phyloP scores from a whole-genome alignment of 176 grass and related monocot species.

The Eragrostis curvula region DNA sequence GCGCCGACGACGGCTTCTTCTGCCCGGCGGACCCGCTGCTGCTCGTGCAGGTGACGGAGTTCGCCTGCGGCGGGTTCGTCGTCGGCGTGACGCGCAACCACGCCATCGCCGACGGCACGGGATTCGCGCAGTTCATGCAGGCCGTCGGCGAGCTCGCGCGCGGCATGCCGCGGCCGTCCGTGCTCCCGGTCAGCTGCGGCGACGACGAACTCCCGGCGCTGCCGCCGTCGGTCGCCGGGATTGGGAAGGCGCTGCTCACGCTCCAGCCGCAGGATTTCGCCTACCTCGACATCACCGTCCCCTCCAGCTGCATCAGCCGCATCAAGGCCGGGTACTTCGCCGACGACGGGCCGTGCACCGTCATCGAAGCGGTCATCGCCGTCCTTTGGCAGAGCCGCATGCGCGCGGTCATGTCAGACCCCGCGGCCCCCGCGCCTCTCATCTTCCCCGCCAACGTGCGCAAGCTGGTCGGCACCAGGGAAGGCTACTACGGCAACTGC shows the following conservation, averaged over 20 bases:
- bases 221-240: slow-evolving; percentile 1
- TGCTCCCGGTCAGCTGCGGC: no score
- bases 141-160: no score
- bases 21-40: not conserved
- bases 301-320: not conserved
- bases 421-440: not conserved
- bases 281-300: slow-evolving; percentile 25
- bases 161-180: no score
- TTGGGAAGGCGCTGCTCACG: not conserved
- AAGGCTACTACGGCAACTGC: no score
- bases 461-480: no score
- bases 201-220: slow-evolving; percentile 17
- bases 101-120: no score
- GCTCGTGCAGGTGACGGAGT: slow-evolving; percentile 22
- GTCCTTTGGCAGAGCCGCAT: slow-evolving; percentile 29
- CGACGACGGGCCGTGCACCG: not conserved
- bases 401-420: slow-evolving; percentile 1
- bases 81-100: no score
- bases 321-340: slow-evolving; percentile 11
- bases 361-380: slow-evolving; percentile 10
- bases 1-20: not conserved
- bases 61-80: no score
- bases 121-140: no score
- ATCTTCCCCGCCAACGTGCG: no score
- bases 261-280: slow-evolving; percentile 1